Percentiles rank a stretch among this genome's conserved stretches.
These are phyloP conservation scores for Colletotrichum sojae DNA, from an alignment of 2,329 filamentous ascomycete species.

Conservation along the genomic window DNA sequence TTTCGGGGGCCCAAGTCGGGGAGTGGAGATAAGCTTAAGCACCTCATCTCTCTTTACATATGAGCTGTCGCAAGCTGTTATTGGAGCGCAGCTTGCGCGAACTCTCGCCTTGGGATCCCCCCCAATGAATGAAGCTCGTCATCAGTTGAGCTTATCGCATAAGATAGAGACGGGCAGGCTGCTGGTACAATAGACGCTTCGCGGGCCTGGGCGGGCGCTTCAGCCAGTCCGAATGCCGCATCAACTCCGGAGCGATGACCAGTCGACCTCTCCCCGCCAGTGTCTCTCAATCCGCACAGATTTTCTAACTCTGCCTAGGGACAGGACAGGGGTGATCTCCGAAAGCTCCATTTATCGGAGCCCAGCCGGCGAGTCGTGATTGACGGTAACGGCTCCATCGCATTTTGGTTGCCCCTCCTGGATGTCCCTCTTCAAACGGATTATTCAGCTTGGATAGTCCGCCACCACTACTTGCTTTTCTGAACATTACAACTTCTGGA, in stretches of 20 bases:
- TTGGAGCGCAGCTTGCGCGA: neutral
- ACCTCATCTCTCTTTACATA: conserved; percentile 27
- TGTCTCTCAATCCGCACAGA: conserved; percentile 21
- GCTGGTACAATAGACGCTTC: neutral
- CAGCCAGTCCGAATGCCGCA: conserved; percentile 19
- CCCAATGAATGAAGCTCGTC: conserved; percentile 4
- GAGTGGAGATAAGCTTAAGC: conserved; percentile 36
- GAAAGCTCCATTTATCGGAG: conserved; percentile 39
- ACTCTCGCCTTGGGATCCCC: neutral
- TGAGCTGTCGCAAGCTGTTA: conserved; percentile 26
- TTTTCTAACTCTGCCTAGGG: conserved; percentile 3
- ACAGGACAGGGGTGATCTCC: conserved; percentile 17
- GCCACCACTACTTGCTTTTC: conserved; percentile 19
- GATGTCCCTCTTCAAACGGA: conserved; percentile 24
- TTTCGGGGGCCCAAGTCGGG: conserved; percentile 24
- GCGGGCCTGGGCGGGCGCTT: neutral
- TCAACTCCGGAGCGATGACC: conserved; percentile 30
- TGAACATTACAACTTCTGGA: conserved; percentile 10
- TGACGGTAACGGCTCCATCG: conserved; percentile 36
- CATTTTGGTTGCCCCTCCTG: conserved; percentile 20
- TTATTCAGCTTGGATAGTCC: conserved; percentile 36
- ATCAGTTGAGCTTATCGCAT: neutral
- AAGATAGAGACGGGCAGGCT: neutral
- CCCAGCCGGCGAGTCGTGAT: conserved; percentile 34
- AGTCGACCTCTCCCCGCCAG: conserved; percentile 14